Conservation (phyloP, 2,329 filamentous ascomycete species). For the Neonectria neomacrospora region DNA sequence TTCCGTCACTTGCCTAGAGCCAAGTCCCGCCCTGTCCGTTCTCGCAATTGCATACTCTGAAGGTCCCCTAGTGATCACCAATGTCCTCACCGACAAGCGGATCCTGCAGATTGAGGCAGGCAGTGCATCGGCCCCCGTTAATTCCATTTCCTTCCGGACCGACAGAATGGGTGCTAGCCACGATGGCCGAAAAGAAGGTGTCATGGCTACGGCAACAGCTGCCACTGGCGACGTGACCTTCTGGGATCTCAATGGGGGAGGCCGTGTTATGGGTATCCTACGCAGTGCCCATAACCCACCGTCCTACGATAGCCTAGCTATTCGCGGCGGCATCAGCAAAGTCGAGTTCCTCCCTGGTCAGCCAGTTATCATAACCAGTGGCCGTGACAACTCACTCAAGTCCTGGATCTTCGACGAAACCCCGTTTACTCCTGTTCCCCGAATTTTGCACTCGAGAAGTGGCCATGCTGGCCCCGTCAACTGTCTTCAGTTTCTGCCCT, state of each 20-base stretch:
- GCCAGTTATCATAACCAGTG: conserved; percentile 88
- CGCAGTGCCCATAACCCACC: conserved; percentile 89
- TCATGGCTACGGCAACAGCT: conserved; percentile 90
- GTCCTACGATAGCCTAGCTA: conserved; percentile 61
- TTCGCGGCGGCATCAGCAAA: conserved; percentile 83
- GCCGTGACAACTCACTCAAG: conserved; percentile 91
- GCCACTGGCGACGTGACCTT: conserved; percentile 89
- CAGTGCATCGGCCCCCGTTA: conserved; percentile 73
- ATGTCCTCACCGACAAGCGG: conserved; percentile 81
- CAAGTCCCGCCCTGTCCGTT: conserved; percentile 84
- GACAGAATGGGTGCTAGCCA: conserved; percentile 89
- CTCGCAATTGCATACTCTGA: conserved; percentile 88
- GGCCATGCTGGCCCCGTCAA: conserved; percentile 91
- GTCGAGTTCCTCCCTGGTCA: conserved; percentile 91
- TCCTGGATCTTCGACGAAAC: conserved; percentile 97
- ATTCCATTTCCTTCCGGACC: conserved; percentile 88
- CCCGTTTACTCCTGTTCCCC: conserved; percentile 87
- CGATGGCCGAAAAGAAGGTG: conserved; percentile 84
- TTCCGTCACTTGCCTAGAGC: conserved; percentile 86
- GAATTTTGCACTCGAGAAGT: conserved; percentile 85
- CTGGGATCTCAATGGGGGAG: conserved; percentile 94
- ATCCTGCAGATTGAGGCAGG: conserved; percentile 76
- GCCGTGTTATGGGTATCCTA: conserved; percentile 85
- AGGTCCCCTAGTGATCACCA: conserved; percentile 82
- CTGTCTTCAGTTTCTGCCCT: conserved; percentile 84